Percentiles rank a stretch among this genome's conserved stretches.
Conservation (phyloP, 257 asterid genomes). For the Penstemon barbatus region DNA sequence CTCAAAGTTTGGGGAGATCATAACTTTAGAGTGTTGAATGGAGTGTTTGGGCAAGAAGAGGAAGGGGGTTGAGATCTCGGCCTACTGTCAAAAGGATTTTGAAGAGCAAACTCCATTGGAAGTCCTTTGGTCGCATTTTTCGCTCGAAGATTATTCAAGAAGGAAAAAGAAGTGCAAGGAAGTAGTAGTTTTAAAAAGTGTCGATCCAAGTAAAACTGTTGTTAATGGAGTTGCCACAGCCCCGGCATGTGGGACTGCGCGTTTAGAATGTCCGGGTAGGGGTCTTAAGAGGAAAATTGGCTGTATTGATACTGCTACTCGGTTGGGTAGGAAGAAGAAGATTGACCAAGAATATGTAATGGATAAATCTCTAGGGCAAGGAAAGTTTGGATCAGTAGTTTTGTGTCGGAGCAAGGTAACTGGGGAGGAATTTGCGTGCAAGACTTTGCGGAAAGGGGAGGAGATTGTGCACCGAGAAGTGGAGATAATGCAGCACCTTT, state of each 20-base stretch:
- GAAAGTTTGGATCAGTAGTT: conserved; percentile 81
- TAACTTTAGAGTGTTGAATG: conserved; percentile 32
- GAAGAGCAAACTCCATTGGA: conserved; percentile 40
- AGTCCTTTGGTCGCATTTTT: conserved; percentile 57
- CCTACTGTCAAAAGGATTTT: conserved; percentile 24
- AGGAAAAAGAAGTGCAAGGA: conserved; percentile 82
- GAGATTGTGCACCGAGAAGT: conserved; percentile 89
- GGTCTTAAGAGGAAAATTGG: conserved; percentile 93
- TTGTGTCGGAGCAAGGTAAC: conserved; percentile 61
- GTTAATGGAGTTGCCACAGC: conserved; percentile 76
- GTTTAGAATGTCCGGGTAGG: conserved; percentile 52
- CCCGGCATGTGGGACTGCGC: conserved; percentile 65
- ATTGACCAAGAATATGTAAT: conserved; percentile 69
- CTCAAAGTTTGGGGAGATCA: background rate
- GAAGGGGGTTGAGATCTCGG: conserved; percentile 60
- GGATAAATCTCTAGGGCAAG: conserved; percentile 61
- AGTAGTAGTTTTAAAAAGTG: conserved; percentile 38
- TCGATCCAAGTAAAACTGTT: conserved; percentile 43
- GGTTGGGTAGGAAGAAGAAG: conserved; percentile 83
- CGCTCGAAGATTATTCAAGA: conserved; percentile 67
- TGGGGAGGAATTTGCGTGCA: conserved; percentile 82
- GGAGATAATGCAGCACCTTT: conserved; percentile 95
- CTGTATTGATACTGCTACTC: conserved; percentile 75
- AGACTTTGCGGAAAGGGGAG: conserved; percentile 74
- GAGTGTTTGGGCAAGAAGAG: conserved; percentile 76